phyloP scores from a whole-genome alignment of 2,329 filamentous ascomycete genomes.

The Ilyonectria sp. region DNA sequence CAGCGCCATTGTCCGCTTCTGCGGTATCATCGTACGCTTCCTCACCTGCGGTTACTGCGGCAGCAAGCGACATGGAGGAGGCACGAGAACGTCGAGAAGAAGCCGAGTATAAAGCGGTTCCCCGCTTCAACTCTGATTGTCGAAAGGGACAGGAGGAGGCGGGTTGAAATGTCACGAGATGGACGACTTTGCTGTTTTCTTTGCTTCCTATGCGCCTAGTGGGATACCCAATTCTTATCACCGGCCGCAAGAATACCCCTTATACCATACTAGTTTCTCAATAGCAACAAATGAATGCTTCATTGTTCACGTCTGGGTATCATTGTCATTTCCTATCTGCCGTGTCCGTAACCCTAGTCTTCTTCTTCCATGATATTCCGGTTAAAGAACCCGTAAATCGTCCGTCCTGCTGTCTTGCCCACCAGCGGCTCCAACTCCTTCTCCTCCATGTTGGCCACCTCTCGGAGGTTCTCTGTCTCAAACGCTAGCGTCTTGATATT shows the following conservation, averaged over 20 bases:
- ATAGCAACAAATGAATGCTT: conserved; percentile 16
- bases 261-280: conserved; percentile 12
- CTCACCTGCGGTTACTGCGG: conserved; percentile 68
- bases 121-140: conserved; percentile 10
- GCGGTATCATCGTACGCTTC: conserved; percentile 77
- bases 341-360: conserved; percentile 38
- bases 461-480: conserved; percentile 81
- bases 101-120: conserved; percentile 41
- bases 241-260: conserved; percentile 19
- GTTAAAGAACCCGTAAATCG: conserved; percentile 87
- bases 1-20: conserved; percentile 75
- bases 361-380: conserved; percentile 71
- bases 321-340: conserved; percentile 16
- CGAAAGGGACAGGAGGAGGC: conserved; percentile 12
- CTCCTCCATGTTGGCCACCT: conserved; percentile 89
- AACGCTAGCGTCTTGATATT: conserved; percentile 81
- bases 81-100: conserved; percentile 37
- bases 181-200: conserved; percentile 33
- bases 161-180: conserved; percentile 27
- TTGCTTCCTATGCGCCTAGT: conserved; percentile 32
- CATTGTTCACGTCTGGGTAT: conserved; percentile 24
- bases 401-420: conserved; percentile 82
- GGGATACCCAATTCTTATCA: conserved; percentile 48
- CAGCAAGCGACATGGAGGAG: conserved; percentile 32
- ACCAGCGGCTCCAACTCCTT: conserved; percentile 81